Base-by-base conservation (phyloP, 306 rosid genomes). In the Cucumis melo region DNA sequence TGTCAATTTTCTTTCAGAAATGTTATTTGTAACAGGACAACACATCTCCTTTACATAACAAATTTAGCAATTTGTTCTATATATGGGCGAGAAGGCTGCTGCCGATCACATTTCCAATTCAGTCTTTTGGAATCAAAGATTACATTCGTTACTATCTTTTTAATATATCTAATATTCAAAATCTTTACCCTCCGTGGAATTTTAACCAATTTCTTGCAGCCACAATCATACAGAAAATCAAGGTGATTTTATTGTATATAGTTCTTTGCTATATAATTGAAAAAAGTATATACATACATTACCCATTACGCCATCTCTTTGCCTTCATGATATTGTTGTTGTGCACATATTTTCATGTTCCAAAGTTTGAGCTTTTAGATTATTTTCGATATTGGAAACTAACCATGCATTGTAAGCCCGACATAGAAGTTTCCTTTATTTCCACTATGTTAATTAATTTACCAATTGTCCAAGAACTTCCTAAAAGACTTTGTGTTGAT, bases 181-280 rank as follows among this genome's bases (percentile, higher is more conserved):
- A 85, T 80, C 74, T 91, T 70, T 94, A 82, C 76, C 83, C 86
- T 1, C 94, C 96, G 1, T 91, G 94, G 97, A 87, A 77, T 54
- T 90, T 93, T 85, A 93, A 90, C 82, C 89, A 85, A 64, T 86
- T n/a, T 79, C 82, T 94, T 80, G 93, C 96, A 75, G 74, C 89
- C 74, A 81, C 89, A 21, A 36, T 94, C 15, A 79, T 36, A 60
- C 91, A 80, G 80, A 83, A 91, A 84, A 81, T 94, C 15, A 86
- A 85, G 94, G 97, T 90, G 21, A 61, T 61, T 70, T 48, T 38
- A 70, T 66, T 41, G 29, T 27, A n/a, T 41, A 27, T 15, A 70
- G 29, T 66, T 19, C 46, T 21, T 27, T 27, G 29, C 29, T 38
- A 17, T 5, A 44, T 9, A 70, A 23, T 7, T 24, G 13, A 5